These are phyloP conservation scores for Arthrocladium fulminans DNA, from an alignment of 2,329 filamentous ascomycete genomes.

Conservation along the genomic window DNA sequence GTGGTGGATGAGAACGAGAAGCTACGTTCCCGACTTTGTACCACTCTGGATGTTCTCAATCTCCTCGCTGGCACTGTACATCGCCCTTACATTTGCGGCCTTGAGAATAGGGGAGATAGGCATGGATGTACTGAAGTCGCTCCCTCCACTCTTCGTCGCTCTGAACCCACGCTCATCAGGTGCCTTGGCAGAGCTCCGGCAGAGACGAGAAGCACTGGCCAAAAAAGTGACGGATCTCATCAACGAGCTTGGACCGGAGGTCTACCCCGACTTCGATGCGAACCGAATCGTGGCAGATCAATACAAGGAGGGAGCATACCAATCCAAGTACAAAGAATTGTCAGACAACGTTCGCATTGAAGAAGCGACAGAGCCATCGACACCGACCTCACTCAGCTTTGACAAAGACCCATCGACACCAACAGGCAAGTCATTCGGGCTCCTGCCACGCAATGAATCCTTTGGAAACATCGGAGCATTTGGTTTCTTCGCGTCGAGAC, in stretches of 20 bases:
- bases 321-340: constrained; percentile 21
- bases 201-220: constrained; percentile 63
- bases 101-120: constrained; percentile 95
- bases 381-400: constrained; percentile 22
- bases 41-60: constrained; percentile 70
- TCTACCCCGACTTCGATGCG: constrained; percentile 92
- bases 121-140: constrained; percentile 95
- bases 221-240: constrained; percentile 81
- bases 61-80: constrained; percentile 70
- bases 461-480: constrained; percentile 84
- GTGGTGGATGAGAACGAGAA: constrained; percentile 60
- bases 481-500: constrained; percentile 81
- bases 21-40: constrained; percentile 64
- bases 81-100: constrained; percentile 81
- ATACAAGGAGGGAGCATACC: constrained; percentile 31
- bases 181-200: constrained; percentile 68
- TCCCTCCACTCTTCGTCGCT: constrained; percentile 76
- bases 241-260: constrained; percentile 88
- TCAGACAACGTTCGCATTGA: constrained; percentile 17
- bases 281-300: constrained; percentile 56
- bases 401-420: constrained; percentile 20
- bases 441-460: constrained; percentile 75
- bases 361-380: constrained; percentile 28
- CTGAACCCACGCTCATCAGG: constrained; percentile 77
- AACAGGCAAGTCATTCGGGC: constrained; percentile 32